phyloP scores from a whole-genome alignment of 108 stramenopile species.

The Ochromonas danica region DNA sequence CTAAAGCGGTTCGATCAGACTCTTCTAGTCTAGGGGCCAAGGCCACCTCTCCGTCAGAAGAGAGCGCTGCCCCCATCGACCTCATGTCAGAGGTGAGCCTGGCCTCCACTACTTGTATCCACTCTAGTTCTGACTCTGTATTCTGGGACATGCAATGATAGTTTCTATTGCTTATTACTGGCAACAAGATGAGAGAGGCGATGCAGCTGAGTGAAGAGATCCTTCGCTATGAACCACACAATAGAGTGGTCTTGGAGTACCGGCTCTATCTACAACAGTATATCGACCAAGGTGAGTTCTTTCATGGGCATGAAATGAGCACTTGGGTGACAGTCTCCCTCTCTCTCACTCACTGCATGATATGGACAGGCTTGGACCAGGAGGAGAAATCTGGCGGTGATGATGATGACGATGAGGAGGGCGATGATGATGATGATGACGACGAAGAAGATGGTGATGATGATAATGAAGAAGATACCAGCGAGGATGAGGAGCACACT shows the following conservation, averaged over 20 bases:
- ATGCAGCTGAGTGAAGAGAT: neutral
- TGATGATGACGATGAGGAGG: neutral
- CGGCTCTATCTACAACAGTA: neutral
- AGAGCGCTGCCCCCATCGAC: neutral
- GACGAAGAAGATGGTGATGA: slow-evolving; percentile 6
- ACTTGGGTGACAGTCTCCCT: neutral
- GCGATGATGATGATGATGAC: neutral
- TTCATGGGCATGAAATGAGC: neutral
- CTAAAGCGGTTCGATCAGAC: too few species aligned
- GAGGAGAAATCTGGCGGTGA: neutral
- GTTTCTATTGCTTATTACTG: slow-evolving; percentile 4
- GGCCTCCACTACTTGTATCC: neutral
- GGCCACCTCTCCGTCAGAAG: too few species aligned
- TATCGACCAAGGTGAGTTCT: neutral
- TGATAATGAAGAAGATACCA: neutral
- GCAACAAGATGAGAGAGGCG: slow-evolving; percentile 20
- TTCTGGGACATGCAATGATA: neutral
- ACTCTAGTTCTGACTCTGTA: neutral
- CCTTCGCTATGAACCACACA: neutral
- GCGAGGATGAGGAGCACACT: neutral
- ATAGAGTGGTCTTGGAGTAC: neutral
- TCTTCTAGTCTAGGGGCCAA: too few species aligned
- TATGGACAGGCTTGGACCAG: neutral
- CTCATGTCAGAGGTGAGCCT: neutral
- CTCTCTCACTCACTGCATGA: neutral